Conservation (phyloP, 2,329 filamentous ascomycete species). For the Alternaria sp. region DNA sequence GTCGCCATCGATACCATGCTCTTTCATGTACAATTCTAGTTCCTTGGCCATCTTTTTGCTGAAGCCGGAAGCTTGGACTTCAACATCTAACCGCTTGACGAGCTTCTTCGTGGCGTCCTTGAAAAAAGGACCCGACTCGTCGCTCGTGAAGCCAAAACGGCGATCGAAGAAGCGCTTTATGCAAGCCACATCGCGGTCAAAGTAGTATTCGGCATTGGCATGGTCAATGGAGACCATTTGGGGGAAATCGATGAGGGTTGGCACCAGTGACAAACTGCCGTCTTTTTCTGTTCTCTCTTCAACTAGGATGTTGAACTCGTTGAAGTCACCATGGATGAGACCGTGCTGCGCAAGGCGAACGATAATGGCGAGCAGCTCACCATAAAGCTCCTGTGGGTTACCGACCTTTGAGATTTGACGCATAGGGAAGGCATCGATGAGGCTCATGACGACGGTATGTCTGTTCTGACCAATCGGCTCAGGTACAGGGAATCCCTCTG, state of each 20-base stretch:
- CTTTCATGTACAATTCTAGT: conserved; percentile 86
- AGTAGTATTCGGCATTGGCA: conserved; percentile 93
- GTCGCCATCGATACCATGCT: conserved; percentile 65
- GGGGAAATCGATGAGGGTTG: conserved; percentile 94
- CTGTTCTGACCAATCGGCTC: conserved; percentile 86
- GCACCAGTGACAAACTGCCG: conserved; percentile 64
- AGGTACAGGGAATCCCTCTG: conserved; percentile 88
- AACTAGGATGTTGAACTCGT: conserved; percentile 98
- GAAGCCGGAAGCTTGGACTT: conserved; percentile 91
- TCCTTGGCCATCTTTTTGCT: conserved; percentile 97
- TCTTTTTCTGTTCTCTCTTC: conserved; percentile 66
- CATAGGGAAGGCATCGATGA: conserved; percentile 90
- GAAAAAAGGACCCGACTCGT: conserved; percentile 84
- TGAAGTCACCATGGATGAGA: conserved; percentile 97
- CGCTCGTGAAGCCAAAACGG: conserved; percentile 84
- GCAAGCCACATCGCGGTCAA: conserved; percentile 93
- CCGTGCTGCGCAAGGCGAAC: conserved; percentile 83
- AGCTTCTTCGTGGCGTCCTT: conserved; percentile 76
- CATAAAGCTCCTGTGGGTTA: conserved; percentile 84
- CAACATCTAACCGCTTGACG: conserved; percentile 79
- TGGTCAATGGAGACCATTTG: conserved; percentile 98
- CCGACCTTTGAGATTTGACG: conserved; percentile 85
- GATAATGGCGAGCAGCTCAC: conserved; percentile 87
- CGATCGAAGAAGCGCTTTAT: conserved; percentile 93
- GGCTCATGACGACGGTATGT: conserved; percentile 94